Conservation (phyloP, 2,329 filamentous ascomycete genomes). For the Mycosphaerella sp. region DNA sequence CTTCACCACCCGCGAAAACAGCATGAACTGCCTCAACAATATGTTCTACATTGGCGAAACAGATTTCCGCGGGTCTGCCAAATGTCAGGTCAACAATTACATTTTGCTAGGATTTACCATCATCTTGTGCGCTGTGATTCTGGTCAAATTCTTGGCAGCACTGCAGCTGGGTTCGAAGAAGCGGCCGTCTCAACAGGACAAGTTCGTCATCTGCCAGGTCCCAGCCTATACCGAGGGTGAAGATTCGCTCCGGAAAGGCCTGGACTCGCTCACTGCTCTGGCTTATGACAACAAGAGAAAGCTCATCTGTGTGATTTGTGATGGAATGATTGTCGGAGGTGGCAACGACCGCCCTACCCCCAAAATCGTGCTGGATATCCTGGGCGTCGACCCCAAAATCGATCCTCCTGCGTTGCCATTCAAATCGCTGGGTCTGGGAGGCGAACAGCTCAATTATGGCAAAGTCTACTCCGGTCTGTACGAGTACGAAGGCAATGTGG, state of each 20-base stretch:
- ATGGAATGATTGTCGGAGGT: constrained; percentile 92
- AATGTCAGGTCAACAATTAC: constrained; percentile 85
- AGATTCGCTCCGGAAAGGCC: constrained; percentile 83
- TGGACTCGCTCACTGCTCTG: constrained; percentile 89
- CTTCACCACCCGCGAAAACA: constrained; percentile 54
- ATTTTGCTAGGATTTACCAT: constrained; percentile 83
- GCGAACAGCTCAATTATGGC: constrained; percentile 92
- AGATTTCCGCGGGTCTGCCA: constrained; percentile 72
- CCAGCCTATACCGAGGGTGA: constrained; percentile 98
- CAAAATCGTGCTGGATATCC: constrained; percentile 94
- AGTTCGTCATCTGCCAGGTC: constrained; percentile 97
- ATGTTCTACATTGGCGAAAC: constrained; percentile 74
- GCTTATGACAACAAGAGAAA: constrained; percentile 99
- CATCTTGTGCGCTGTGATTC: constrained; percentile 70
- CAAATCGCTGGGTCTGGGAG: constrained; percentile 82
- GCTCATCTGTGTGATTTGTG: constrained; percentile 91
- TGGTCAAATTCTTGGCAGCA: constrained; percentile 84
- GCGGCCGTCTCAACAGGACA: constrained; percentile 84
- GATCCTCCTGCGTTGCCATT: constrained; percentile 92
- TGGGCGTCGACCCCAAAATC: constrained; percentile 93
- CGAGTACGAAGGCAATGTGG: constrained; percentile 94
- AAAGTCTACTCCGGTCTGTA: constrained; percentile 98
- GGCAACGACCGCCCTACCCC: constrained; percentile 96
- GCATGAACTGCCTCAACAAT: constrained; percentile 73
- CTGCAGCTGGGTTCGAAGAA: constrained; percentile 90